Evolutionary conservation across 768 basidiomycete species (phyloP).

Genomic region (Phylloporus rhodoxanthus): DNA sequence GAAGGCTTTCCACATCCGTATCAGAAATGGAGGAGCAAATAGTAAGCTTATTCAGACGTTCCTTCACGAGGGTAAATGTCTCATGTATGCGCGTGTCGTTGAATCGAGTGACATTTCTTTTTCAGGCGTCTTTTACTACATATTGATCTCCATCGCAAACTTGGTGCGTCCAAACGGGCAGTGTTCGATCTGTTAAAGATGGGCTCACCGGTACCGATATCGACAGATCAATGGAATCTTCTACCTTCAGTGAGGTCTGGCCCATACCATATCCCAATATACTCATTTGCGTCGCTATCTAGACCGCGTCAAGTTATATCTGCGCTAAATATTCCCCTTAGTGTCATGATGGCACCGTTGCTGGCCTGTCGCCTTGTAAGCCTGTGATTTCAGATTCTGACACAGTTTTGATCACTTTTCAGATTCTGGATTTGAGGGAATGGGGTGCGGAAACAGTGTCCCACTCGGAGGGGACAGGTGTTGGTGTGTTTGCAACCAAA

Average conservation of each 20-base stretch:
- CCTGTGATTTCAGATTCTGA: not conserved
- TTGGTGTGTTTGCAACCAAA: slow-evolving; percentile 62
- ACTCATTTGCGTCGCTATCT: slow-evolving; percentile 9
- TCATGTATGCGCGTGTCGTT: slow-evolving; percentile 1
- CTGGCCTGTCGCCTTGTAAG: slow-evolving; percentile 72
- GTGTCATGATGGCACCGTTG: slow-evolving; percentile 77
- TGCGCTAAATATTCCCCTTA: slow-evolving; percentile 78
- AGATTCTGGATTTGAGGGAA: slow-evolving; percentile 80
- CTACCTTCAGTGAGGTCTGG: slow-evolving; percentile 63
- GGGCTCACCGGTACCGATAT: not conserved
- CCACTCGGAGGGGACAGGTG: slow-evolving; percentile 67
- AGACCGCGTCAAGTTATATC: slow-evolving; percentile 80
- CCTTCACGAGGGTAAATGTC: slow-evolving; percentile 61
- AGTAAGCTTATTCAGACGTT: slow-evolving; percentile 81
- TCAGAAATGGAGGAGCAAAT: slow-evolving; percentile 68
- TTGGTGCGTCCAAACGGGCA: slow-evolving; percentile 36
- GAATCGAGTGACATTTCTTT: not conserved
- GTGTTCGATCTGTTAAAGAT: not conserved
- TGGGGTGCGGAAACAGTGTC: slow-evolving; percentile 74
- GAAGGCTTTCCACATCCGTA: slow-evolving; percentile 73
- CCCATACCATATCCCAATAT: not conserved
- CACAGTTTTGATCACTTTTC: slow-evolving; percentile 5
- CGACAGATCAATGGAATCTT: slow-evolving; percentile 73
- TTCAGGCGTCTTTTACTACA: slow-evolving; percentile 72
- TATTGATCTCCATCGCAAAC: slow-evolving; percentile 83